phyloP scores from a whole-genome alignment of 2,329 filamentous ascomycete genomes.

The Alternaria sp. region DNA sequence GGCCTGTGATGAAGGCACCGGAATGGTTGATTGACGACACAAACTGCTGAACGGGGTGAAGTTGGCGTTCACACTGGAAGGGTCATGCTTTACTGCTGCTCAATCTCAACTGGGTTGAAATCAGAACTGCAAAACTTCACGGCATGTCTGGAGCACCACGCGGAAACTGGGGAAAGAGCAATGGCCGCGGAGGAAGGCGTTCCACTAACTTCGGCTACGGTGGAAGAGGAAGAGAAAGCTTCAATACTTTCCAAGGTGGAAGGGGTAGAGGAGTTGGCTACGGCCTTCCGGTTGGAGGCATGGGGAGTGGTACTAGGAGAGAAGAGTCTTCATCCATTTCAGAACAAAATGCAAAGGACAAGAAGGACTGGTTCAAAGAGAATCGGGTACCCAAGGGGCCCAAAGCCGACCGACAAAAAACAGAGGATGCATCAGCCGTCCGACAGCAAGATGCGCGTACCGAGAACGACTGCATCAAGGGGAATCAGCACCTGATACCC shows the following conservation, averaged over 20 bases:
- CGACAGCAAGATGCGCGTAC: background rate
- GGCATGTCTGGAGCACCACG: background rate
- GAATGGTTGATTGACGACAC: accelerated
- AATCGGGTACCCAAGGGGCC: background rate
- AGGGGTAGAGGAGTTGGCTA: background rate
- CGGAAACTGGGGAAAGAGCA: background rate
- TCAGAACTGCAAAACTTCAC: background rate
- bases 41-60: background rate
- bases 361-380: background rate
- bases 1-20: background rate
- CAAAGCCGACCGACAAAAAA: background rate
- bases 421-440: no score
- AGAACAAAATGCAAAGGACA: background rate
- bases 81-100: background rate
- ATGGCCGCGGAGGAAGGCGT: background rate
- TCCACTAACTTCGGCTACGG: background rate
- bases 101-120: background rate
- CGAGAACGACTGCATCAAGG: no score
- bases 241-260: background rate
- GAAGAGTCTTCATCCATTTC: background rate
- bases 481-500: no score
- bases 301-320: background rate
- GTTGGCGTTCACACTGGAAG: accelerated
- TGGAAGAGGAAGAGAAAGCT: background rate
- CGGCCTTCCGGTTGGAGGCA: background rate